Base-by-base conservation (phyloP, 1,284 basidiomycete genomes). In the Stygiomarasmius scandens region DNA sequence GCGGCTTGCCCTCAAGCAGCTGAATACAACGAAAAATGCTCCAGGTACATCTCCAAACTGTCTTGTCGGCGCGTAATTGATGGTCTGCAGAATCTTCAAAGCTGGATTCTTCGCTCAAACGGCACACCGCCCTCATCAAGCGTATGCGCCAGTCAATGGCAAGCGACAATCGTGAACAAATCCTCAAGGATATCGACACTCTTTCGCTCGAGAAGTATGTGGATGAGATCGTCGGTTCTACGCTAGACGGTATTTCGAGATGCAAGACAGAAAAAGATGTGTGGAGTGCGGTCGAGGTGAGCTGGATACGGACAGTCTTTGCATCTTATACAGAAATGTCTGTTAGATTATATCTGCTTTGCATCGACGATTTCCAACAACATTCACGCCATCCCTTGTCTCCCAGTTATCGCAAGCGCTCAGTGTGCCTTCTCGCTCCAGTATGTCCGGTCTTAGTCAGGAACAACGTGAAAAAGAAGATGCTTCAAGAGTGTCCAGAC, bases 401-500 rank as follows among this genome's bases (percentile, higher is more conserved):
- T 74, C 84, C 8, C 76, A 83, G 12, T 78, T 99, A 1, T 73
- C 87, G 19, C 69, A 81, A 2, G 82, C 89, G 8, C 81, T 99
- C 23, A 80, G 83, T 5, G 77, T 90, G 4, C 84, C 91, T 0
- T 76, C 83, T 29, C 81, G 84, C 45, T 71, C 83, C 19, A 72
- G 85, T 8, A 71, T 93, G 53, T 75, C 84, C n/a, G 77, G 80
- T 14, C 69, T 91, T 36, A 74, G 85, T 14, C 73, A 80, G 1
- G 95, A 97, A 64, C 93, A 98, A 67, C 86, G 89, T 54, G 97
- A 99, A 70, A 96, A 95, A 73, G 97, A 99, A 60, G 96, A 99
- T 63, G 79, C 84, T 52, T 77, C 86, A 14, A 83, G 96, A 24
- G 77, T 99, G 12, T 69, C 84, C 1, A 88, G 92, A 34, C 95